Conservation (phyloP, 768 basidiomycete genomes). For the Tremella mesenterica region DNA sequence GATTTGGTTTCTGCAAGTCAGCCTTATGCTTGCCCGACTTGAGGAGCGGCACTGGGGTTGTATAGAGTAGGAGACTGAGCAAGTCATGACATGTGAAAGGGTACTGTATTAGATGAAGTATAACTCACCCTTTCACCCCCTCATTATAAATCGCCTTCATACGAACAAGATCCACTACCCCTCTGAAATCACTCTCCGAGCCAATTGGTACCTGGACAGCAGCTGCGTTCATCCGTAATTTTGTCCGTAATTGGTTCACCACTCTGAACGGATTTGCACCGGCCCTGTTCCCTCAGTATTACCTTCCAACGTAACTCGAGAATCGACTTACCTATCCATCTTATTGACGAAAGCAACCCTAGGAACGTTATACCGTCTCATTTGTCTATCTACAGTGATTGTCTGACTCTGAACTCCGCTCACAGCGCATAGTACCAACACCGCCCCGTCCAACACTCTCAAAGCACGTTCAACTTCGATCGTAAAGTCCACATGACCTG, state of each 20-base stretch:
- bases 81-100: too few species aligned
- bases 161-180: constrained; percentile 86
- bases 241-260: constrained; percentile 78
- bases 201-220: constrained; percentile 96
- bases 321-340: constrained; percentile 70
- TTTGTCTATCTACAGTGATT: constrained; percentile 96
- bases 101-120: background rate
- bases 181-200: constrained; percentile 70
- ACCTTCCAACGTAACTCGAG: background rate
- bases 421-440: constrained; percentile 92
- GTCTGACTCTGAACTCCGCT: constrained; percentile 98
- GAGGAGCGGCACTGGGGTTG: too few species aligned
- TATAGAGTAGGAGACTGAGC: too few species aligned
- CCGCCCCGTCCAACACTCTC: constrained; percentile 90
- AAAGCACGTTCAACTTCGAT: constrained; percentile 97
- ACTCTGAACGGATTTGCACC: constrained; percentile 97
- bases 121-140: constrained; percentile 76
- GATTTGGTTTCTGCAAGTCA: constrained; percentile 56
- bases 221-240: constrained; percentile 84
- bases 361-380: constrained; percentile 93
- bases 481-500: constrained; percentile 98
- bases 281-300: constrained; percentile 58
- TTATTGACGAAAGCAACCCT: constrained; percentile 96
- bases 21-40: too few species aligned
- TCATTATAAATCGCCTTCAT: constrained; percentile 93